Conservation (phyloP, 1,139 yeast species). For the Yamadazyma oceani region DNA sequence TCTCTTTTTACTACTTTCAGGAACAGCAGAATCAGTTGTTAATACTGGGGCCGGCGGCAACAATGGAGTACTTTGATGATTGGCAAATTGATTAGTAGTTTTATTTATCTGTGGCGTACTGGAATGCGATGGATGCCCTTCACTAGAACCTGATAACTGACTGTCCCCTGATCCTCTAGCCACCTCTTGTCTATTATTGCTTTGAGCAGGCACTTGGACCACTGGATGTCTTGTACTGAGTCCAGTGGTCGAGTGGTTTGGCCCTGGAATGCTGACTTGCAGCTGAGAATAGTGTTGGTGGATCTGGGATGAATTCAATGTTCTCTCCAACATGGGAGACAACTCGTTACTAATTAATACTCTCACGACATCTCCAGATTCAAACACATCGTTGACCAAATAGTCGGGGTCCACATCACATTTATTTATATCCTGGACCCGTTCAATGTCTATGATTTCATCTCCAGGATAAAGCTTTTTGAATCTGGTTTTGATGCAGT, state of each 20-base stretch:
- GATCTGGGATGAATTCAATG: constrained; percentile 1
- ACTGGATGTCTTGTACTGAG: too few species aligned
- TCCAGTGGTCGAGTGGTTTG: too few species aligned
- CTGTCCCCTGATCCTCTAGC: too few species aligned
- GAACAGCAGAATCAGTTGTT: constrained; percentile 16
- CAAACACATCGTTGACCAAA: constrained; percentile 60
- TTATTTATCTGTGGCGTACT: constrained; percentile 1
- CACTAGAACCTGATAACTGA: neutral
- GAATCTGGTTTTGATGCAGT: constrained; percentile 53
- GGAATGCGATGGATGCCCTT: neutral
- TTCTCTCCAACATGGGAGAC: constrained; percentile 4
- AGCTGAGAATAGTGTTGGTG: constrained; percentile 2
- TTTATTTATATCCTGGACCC: constrained; percentile 60
- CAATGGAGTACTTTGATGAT: constrained; percentile 23
- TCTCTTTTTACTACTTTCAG: constrained; percentile 23
- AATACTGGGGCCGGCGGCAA: constrained; percentile 24
- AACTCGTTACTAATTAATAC: constrained; percentile 50
- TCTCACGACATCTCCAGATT: constrained; percentile 52
- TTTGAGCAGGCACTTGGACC: too few species aligned
- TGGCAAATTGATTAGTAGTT: constrained; percentile 4
- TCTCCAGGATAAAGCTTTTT: constrained; percentile 63
- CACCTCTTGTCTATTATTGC: too few species aligned
- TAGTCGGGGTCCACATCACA: constrained; percentile 83
- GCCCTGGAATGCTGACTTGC: constrained; percentile 2
- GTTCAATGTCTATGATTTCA: constrained; percentile 49